These are phyloP conservation scores for Turnera subulata DNA, from an alignment of 345 rosid species.

Conservation along the genomic window DNA sequence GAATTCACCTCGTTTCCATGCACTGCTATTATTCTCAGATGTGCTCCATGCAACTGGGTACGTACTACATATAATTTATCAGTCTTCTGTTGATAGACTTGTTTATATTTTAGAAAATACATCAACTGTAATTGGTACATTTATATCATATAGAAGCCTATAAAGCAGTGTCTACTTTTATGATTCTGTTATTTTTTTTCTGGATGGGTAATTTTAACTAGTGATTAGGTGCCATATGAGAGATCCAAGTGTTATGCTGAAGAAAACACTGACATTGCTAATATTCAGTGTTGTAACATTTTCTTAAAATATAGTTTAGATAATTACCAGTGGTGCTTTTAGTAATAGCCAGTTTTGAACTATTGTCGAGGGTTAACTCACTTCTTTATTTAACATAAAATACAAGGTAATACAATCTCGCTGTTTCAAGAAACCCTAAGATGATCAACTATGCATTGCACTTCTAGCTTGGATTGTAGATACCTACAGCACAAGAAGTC, in stretches of 20 bases:
- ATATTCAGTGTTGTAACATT: no score
- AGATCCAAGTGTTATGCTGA: no score
- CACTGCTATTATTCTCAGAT: conserved; percentile 1
- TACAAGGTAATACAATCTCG: background rate
- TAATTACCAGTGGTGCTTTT: no score
- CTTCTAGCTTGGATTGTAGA: background rate
- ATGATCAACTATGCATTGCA: background rate
- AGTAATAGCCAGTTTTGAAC: background rate
- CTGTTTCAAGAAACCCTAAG: background rate
- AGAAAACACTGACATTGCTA: no score
- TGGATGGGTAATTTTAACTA: no score
- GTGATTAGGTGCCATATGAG: no score
- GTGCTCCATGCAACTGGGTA: background rate
- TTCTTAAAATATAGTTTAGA: no score
- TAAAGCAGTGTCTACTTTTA: background rate
- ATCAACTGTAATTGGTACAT: background rate
- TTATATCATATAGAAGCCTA: background rate
- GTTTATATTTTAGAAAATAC: background rate
- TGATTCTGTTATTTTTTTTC: background rate
- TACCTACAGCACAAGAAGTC: background rate
- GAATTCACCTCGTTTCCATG: background rate
- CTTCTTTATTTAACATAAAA: conserved; percentile 1
- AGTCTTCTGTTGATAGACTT: background rate
- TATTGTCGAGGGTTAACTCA: background rate
- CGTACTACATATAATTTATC: background rate